These are phyloP conservation scores for Termitomyces sp. DNA, from an alignment of 768 basidiomycete species.

Conservation along the genomic window DNA sequence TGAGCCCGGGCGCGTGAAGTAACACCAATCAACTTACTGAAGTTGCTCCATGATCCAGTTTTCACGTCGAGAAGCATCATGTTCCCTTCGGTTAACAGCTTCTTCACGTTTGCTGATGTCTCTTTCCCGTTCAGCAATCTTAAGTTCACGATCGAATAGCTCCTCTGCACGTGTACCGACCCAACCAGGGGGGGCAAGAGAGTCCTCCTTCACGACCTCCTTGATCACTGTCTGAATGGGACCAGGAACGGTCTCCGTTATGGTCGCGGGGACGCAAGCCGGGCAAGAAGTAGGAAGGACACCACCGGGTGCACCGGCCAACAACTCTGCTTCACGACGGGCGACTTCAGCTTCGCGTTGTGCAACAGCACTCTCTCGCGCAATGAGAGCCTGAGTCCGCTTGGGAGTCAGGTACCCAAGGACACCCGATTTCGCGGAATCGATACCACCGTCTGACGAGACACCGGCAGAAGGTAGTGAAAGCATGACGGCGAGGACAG, in stretches of 20 bases:
- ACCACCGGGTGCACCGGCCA: constrained; percentile 80
- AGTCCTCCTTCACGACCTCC: constrained; percentile 81
- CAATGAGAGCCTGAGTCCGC: constrained; percentile 72
- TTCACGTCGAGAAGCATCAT: constrained; percentile 83
- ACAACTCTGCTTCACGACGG: constrained; percentile 80
- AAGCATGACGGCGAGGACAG: constrained; percentile 88
- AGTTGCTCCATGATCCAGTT: constrained; percentile 92
- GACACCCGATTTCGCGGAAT: constrained; percentile 46
- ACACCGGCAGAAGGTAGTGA: constrained; percentile 61
- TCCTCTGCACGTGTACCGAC: constrained; percentile 73
- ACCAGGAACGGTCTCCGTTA: constrained; percentile 49
- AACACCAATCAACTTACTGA: constrained; percentile 44
- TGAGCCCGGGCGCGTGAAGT: not conserved
- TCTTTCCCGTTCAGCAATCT: constrained; percentile 79
- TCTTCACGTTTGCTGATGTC: constrained; percentile 87
- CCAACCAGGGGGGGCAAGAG: constrained; percentile 78
- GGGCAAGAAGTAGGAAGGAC: constrained; percentile 64
- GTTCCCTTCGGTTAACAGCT: constrained; percentile 77
- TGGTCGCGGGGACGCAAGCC: constrained; percentile 47
- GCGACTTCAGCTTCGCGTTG: constrained; percentile 85
- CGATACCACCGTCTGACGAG: constrained; percentile 28
- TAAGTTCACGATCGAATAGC: constrained; percentile 78
- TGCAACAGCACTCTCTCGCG: constrained; percentile 76
- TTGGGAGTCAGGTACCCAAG: constrained; percentile 78
- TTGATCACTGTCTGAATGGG: constrained; percentile 79